Percentiles rank a stretch among this genome's conserved stretches.
These are phyloP conservation scores for Drosera spatulata DNA, from an alignment of 179 eudicot genomes.

Conservation along the genomic window DNA sequence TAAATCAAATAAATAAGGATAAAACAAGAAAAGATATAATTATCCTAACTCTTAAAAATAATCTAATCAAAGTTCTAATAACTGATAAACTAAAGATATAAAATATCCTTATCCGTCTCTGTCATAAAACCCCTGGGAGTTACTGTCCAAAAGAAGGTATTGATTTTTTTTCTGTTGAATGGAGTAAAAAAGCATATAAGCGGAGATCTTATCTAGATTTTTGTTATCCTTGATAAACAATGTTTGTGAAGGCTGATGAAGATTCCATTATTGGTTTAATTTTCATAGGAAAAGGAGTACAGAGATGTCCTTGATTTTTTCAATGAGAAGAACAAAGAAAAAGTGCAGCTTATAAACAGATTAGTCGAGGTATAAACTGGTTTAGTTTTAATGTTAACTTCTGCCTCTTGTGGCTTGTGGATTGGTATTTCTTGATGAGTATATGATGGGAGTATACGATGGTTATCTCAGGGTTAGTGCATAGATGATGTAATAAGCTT, in stretches of 20 bases:
- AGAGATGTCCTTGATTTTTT: constrained; percentile 80
- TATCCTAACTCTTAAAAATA: too few species aligned
- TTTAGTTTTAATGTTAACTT: not conserved
- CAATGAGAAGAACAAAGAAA: constrained; percentile 93
- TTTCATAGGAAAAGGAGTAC: constrained; percentile 69
- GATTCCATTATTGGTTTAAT: not conserved
- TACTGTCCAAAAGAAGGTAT: constrained; percentile 86
- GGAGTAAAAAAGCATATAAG: too few species aligned
- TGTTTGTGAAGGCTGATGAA: not conserved
- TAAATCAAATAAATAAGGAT: too few species aligned
- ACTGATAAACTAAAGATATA: too few species aligned
- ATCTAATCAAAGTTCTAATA: too few species aligned
- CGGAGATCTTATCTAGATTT: not conserved
- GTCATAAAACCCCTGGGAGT: constrained; percentile 81
- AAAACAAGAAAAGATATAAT: too few species aligned
- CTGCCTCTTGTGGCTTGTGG: not conserved
- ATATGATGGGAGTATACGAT: too few species aligned
- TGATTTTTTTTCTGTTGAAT: too few species aligned
- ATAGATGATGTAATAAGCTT: too few species aligned
- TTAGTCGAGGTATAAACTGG: constrained; percentile 62
- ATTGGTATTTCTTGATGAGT: too few species aligned
- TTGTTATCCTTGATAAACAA: not conserved
- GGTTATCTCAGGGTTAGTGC: too few species aligned
- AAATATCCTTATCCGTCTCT: too few species aligned
- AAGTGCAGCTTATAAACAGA: constrained; percentile 73